Evolutionary conservation across 805 yeast species (phyloP).

Genomic region (Ogataea zsoltii): DNA sequence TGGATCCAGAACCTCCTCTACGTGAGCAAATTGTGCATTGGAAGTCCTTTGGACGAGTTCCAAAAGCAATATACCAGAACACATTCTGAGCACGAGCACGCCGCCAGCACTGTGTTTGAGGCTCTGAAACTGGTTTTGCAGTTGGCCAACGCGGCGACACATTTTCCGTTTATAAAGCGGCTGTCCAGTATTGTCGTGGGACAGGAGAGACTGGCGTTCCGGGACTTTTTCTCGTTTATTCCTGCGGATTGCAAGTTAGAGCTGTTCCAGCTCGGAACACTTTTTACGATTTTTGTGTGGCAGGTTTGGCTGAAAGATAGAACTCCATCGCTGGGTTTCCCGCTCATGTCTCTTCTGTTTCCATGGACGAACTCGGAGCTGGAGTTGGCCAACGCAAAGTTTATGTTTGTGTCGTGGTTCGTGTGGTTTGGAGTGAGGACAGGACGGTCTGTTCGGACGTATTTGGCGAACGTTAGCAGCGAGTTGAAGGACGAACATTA

Average conservation of each 20-base stretch:
- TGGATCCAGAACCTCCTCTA: constrained; percentile 3
- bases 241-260: neutral
- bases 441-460: constrained; percentile 3
- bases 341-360: neutral
- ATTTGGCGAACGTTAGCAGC: constrained; percentile 13
- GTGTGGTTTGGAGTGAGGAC: constrained; percentile 10
- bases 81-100: neutral
- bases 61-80: neutral
- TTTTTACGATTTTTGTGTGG: neutral
- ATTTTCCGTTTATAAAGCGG: neutral
- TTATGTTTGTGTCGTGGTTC: constrained; percentile 13
- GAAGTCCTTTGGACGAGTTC: constrained; percentile 3
- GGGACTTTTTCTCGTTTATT: neutral
- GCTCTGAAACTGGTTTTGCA: neutral
- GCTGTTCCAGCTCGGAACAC: neutral
- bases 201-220: neutral
- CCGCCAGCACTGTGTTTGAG: neutral
- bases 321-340: no score
- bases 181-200: neutral
- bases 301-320: neutral
- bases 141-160: neutral
- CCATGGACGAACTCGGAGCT: neutral
- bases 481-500: constrained; percentile 30
- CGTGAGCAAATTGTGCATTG: constrained; percentile 8
- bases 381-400: neutral